A percentile compares a stretch with the other conserved stretches of the same genome.
Conservation (phyloP, 2,329 filamentous ascomycete genomes). For the Escovopsis sp. region DNA sequence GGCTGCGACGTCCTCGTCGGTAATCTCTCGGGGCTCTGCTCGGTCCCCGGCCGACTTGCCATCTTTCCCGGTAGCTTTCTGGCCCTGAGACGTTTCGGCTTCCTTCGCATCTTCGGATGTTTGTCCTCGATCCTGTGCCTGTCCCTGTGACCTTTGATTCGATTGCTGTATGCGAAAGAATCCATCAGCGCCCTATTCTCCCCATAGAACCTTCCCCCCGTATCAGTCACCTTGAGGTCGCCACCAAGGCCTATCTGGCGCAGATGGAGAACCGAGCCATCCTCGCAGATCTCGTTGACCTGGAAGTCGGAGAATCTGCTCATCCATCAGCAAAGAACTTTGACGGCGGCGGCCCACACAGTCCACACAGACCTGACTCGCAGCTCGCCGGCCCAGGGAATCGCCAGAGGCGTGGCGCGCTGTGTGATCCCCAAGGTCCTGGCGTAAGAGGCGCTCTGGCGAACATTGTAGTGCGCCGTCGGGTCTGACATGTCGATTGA, state of each 20-base stretch:
- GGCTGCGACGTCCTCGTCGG: conserved; percentile 17
- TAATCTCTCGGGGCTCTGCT: conserved; percentile 13
- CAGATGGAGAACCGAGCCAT: conserved; percentile 64
- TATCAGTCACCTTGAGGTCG: conserved; percentile 3
- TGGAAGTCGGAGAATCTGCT: conserved; percentile 75
- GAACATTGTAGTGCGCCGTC: conserved; percentile 13
- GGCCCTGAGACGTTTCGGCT: conserved; percentile 8
- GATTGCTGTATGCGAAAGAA: neutral
- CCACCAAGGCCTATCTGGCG: conserved; percentile 24
- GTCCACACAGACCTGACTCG: conserved; percentile 19
- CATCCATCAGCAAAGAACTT: neutral
- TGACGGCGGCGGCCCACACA: conserved; percentile 2
- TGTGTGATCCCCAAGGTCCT: conserved; percentile 24
- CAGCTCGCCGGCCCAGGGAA: conserved; percentile 25
- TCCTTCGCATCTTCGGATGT: neutral
- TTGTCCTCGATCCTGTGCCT: conserved; percentile 1
- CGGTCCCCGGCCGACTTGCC: conserved; percentile 7
- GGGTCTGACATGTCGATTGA: conserved; percentile 16
- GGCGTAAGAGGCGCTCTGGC: conserved; percentile 18
- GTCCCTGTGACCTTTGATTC: neutral
- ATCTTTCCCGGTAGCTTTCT: conserved; percentile 8
- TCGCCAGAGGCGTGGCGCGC: conserved; percentile 21
- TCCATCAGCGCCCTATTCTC: too few relatives aligned
- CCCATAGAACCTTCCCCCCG: too few relatives aligned
- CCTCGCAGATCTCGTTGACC: conserved; percentile 72